Evolutionary conservation across 257 asterid genomes (phyloP).

Genomic region (Thymus mandschuricus): DNA sequence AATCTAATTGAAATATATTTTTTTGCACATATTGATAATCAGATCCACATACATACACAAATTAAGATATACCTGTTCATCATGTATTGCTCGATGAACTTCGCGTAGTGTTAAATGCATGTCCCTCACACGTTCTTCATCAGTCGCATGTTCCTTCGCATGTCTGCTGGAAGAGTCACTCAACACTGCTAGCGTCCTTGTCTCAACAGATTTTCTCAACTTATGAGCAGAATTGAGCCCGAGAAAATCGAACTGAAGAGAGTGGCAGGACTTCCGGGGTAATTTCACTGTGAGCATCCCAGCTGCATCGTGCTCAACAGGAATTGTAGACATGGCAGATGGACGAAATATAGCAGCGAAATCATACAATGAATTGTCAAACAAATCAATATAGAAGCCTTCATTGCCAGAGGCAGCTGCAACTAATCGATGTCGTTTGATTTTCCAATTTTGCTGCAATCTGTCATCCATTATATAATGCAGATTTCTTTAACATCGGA

Average conservation of each 20-base stretch:
- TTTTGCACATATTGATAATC: neutral
- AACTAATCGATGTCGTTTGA: conserved; percentile 79
- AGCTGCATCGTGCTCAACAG: conserved; percentile 86
- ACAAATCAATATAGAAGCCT: conserved; percentile 90
- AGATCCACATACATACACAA: neutral
- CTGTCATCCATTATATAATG: conserved; percentile 49
- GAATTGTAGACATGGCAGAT: conserved; percentile 74
- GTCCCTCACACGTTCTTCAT: conserved; percentile 71
- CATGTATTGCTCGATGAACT: conserved; percentile 82
- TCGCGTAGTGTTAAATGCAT: conserved; percentile 73
- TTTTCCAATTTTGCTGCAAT: conserved; percentile 98
- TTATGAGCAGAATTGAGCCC: conserved; percentile 54
- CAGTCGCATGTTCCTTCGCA: conserved; percentile 50
- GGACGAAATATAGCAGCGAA: conserved; percentile 75
- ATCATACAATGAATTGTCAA: conserved; percentile 84
- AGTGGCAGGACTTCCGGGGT: conserved; percentile 69
- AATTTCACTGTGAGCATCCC: conserved; percentile 96
- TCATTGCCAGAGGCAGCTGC: conserved; percentile 97
- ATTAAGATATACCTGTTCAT: conserved; percentile 69
- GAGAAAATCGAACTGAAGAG: conserved; percentile 84
- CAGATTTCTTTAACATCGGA: conserved; percentile 18
- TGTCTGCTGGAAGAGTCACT: conserved; percentile 49
- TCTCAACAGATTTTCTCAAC: conserved; percentile 36
- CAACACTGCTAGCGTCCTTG: conserved; percentile 26
- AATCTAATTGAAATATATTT: neutral